A percentile compares a stretch with the other conserved stretches of the same genome.
Evolutionary conservation across 164 flowering plant species (phyloP).

Genomic region (Paratinospora sagittata): DNA sequence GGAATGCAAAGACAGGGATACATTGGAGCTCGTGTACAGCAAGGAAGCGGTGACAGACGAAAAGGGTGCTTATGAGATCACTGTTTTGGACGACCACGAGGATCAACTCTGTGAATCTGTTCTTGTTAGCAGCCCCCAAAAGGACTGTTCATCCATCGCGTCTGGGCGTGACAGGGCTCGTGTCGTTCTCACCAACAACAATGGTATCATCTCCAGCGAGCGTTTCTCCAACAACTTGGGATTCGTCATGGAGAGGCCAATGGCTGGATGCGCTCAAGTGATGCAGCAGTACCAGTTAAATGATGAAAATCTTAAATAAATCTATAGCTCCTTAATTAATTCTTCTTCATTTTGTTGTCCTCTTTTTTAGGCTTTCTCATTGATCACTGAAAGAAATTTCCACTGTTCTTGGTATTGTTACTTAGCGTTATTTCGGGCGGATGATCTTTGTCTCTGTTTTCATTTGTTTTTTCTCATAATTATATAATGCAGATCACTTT

Average conservation of each 20-base stretch:
- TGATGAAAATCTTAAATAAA: no score
- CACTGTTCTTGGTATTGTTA: no score
- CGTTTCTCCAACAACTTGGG: slow-evolving; percentile 58
- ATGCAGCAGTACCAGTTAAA: slow-evolving; percentile 38
- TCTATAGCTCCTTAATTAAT: no score
- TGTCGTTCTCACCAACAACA: slow-evolving; percentile 44
- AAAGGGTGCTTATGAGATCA: slow-evolving; percentile 40
- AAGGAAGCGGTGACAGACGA: slow-evolving; percentile 36
- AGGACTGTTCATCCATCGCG: slow-evolving; percentile 22
- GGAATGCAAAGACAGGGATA: slow-evolving; percentile 43
- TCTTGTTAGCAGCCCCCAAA: slow-evolving; percentile 46
- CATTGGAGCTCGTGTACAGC: slow-evolving; percentile 22
- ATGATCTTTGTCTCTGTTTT: no score
- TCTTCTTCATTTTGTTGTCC: neutral
- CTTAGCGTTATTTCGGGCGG: no score
- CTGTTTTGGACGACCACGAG: slow-evolving; percentile 37
- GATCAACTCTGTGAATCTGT: slow-evolving; percentile 43
- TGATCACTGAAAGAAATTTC: no score
- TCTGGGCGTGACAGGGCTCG: slow-evolving; percentile 58
- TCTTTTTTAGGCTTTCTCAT: neutral
- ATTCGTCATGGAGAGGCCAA: slow-evolving; percentile 32
- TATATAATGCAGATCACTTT: no score
- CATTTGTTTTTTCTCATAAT: no score
- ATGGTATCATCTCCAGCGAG: slow-evolving; percentile 43
- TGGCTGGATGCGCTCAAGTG: slow-evolving; percentile 37